phyloP scores from a whole-genome alignment of 2,329 filamentous ascomycete species.

The Sporothrix humicola region DNA sequence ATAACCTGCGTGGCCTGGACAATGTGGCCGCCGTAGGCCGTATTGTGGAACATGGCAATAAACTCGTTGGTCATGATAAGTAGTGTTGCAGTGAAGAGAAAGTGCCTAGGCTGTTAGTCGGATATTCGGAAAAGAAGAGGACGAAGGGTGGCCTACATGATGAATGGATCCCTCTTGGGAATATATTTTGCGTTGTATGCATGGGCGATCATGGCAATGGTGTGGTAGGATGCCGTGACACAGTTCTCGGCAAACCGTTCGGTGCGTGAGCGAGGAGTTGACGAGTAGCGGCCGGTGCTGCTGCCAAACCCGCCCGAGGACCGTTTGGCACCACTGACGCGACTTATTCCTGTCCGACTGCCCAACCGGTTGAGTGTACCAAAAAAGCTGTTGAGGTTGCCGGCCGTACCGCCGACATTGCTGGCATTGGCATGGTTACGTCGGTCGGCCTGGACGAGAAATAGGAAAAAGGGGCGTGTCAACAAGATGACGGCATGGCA shows the following conservation, averaged over 20 bases:
- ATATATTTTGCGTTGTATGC: conserved; percentile 54
- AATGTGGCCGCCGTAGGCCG: conserved; percentile 50
- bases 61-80: conserved; percentile 64
- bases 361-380: neutral
- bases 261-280: conserved; percentile 43
- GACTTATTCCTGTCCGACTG: neutral
- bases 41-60: conserved; percentile 54
- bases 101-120: conserved; percentile 51
- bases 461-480: conserved; percentile 68
- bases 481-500: conserved; percentile 68
- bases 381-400: neutral
- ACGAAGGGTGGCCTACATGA: conserved; percentile 54
- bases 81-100: conserved; percentile 61
- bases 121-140: neutral
- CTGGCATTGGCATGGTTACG: neutral
- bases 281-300: conserved; percentile 40
- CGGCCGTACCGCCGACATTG: too few relatives aligned
- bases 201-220: conserved; percentile 54
- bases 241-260: conserved; percentile 57
- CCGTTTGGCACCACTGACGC: neutral
- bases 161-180: conserved; percentile 60
- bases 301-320: neutral
- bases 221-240: conserved; percentile 57
- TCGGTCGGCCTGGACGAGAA: conserved; percentile 52
- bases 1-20: conserved; percentile 55